Evolutionary conservation across 495 filamentous ascomycete genomes (phyloP).

Genomic region (Neurospora discreta): DNA sequence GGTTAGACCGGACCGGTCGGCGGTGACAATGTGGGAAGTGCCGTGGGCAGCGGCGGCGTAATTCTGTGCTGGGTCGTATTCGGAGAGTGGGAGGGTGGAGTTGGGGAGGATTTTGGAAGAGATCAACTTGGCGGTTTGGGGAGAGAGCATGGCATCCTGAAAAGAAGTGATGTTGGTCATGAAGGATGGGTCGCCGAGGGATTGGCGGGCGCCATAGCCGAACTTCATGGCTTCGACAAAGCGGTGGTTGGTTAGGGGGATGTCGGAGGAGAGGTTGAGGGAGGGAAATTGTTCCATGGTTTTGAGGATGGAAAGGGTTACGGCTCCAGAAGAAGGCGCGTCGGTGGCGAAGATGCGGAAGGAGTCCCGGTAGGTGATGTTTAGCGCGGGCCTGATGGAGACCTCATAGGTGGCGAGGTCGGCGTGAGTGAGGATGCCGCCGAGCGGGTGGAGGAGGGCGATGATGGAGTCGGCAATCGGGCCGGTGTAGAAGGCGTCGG

Average conservation of each 20-base stretch:
- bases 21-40: constrained; percentile 63
- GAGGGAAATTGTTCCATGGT: constrained; percentile 62
- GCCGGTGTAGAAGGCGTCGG: constrained; percentile 69
- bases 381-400: constrained; percentile 45
- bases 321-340: constrained; percentile 63
- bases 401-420: constrained; percentile 64
- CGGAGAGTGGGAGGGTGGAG: constrained; percentile 51
- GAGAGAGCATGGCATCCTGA: constrained; percentile 47
- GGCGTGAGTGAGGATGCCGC: constrained; percentile 73
- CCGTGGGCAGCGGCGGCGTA: constrained; percentile 43
- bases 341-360: constrained; percentile 56
- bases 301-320: constrained; percentile 64
- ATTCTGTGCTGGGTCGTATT: constrained; percentile 49
- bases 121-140: constrained; percentile 43
- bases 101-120: constrained; percentile 59
- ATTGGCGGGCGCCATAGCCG: constrained; percentile 59
- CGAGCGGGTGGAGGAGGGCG: constrained; percentile 44
- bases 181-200: constrained; percentile 72
- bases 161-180: constrained; percentile 42
- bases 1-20: constrained; percentile 57
- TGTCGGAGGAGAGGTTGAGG: constrained; percentile 12
- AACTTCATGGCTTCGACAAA: constrained; percentile 82
- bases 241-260: constrained; percentile 54
- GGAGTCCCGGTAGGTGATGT: constrained; percentile 55
- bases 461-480: constrained; percentile 61